A percentile compares a stretch with the other conserved stretches of the same genome.
Evolutionary conservation across 495 filamentous ascomycete species (phyloP).

Genomic region (Penicillium argentinense): DNA sequence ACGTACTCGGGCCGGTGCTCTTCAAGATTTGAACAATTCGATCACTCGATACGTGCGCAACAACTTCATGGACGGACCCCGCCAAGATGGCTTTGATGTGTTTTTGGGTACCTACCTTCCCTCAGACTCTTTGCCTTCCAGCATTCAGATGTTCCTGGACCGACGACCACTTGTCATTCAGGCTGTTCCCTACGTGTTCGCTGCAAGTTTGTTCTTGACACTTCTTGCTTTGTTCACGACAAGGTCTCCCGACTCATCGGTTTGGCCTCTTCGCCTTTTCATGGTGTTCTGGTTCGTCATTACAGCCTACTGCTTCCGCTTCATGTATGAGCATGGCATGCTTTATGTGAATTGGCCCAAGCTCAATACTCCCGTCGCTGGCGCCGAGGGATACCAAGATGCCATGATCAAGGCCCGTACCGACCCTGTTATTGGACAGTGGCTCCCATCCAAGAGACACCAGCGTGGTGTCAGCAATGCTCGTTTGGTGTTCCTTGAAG

Average conservation of each 20-base stretch:
- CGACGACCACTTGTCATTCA: conserved; percentile 84
- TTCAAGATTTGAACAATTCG: conserved; percentile 82
- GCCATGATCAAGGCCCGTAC: conserved; percentile 72
- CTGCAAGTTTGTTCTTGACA: conserved; percentile 83
- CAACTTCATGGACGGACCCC: conserved; percentile 89
- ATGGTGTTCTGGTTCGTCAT: conserved; percentile 71
- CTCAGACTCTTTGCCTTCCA: conserved; percentile 59
- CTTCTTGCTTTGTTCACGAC: conserved; percentile 75
- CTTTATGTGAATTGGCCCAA: conserved; percentile 98
- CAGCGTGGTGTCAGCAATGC: conserved; percentile 77
- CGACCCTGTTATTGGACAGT: conserved; percentile 71
- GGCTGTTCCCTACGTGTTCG: conserved; percentile 83
- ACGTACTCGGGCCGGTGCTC: conserved; percentile 75
- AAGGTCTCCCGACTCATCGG: conserved; percentile 61
- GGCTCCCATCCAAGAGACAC: conserved; percentile 61
- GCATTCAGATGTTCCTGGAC: conserved; percentile 74
- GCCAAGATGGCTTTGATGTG: conserved; percentile 93
- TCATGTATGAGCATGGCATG: conserved; percentile 80
- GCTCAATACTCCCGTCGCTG: conserved; percentile 81
- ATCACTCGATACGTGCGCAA: conserved; percentile 82
- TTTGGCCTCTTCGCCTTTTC: conserved; percentile 78
- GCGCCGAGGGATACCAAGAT: conserved; percentile 85
- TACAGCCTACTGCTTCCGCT: conserved; percentile 65
- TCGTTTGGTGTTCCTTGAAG: conserved; percentile 77
- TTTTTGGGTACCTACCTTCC: conserved; percentile 87